Conservation (phyloP, 208 protist genomes). For the Plasmodiophora brassicae region DNA sequence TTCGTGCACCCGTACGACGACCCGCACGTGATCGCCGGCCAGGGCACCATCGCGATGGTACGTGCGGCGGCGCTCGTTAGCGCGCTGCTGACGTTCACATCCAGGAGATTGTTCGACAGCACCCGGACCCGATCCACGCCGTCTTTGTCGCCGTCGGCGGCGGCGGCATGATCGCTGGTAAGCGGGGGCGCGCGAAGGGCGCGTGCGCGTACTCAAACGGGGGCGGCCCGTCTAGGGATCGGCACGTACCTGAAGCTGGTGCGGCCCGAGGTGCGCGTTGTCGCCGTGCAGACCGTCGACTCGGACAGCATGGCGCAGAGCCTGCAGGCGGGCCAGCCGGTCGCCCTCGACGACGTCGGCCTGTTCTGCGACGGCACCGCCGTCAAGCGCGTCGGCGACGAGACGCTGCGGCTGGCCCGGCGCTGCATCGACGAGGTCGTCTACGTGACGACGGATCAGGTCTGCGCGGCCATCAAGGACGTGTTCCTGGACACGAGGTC, state of each 20-base stretch:
- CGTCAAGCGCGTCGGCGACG: slow-evolving; percentile 51
- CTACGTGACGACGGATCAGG: not conserved
- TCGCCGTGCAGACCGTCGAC: slow-evolving; percentile 62
- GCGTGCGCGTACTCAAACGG: too few species aligned
- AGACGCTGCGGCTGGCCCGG: slow-evolving; percentile 54
- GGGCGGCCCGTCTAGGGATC: too few species aligned
- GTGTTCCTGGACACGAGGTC: slow-evolving; percentile 57
- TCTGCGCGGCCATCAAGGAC: slow-evolving; percentile 66
- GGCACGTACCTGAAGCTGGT: slow-evolving; percentile 56
- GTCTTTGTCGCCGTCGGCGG: slow-evolving; percentile 49
- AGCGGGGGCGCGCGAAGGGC: too few species aligned
- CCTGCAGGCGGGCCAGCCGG: slow-evolving; percentile 25
- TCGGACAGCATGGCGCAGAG: slow-evolving; percentile 54
- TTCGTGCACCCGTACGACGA: slow-evolving; percentile 84
- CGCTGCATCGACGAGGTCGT: not conserved
- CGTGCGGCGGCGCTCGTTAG: not conserved
- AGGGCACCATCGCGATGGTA: slow-evolving; percentile 57
- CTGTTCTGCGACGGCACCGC: slow-evolving; percentile 64
- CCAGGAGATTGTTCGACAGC: slow-evolving; percentile 76
- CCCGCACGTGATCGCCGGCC: slow-evolving; percentile 74
- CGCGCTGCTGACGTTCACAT: slow-evolving; percentile 68
- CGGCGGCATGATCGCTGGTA: slow-evolving; percentile 61
- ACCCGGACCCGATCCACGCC: slow-evolving; percentile 46
- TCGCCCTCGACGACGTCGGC: slow-evolving; percentile 35
- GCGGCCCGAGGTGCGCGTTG: slow-evolving; percentile 51